Evolutionary conservation across 1,284 basidiomycete genomes (phyloP), one percentile per base, ranked within the genome.

Genomic region (Naganishia sp.): DNA sequence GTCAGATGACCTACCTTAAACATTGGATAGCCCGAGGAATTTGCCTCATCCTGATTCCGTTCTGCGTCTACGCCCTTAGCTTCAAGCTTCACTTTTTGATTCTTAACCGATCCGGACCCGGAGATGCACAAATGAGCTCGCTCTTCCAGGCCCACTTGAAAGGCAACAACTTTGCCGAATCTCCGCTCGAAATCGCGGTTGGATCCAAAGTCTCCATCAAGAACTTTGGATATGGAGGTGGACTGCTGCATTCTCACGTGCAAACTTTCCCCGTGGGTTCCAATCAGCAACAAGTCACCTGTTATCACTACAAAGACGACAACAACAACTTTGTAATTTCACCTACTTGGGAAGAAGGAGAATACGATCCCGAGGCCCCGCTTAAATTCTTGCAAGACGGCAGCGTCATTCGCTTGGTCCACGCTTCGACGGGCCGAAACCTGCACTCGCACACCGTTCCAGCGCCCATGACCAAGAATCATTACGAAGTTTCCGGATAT

Each of bases 231-330:
- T 98, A 92, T 83, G 96, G 95, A 39, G 95, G 95, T 64, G 95
- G 96, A 48, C 84, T 99, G 4, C 83, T 99, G 1, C 96, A 99
- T 78, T 98, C 95, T 15, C 96, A 99, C 79, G 85, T 95, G 23
- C 95, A 98, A 78, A 89, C 90, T 0, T 98, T 89, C 77, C 96
- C 96, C 0, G 83, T 87, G 18, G 95, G 94, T n/a, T 96, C 92
- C 0, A 82, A 84, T 66, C 94, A 99, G 78, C 95, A 98, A 75
- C 96, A 99, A 80, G 88, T 99, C 13, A 99, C 95, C 0, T 99
- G 95, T 81, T 99, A 99, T 79, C 95, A 99, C 82, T 98, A 99
- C 86, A 96, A 95, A 81, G 95, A 99, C 79, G 87, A 88, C 66
- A 99, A 99, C 84, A 99, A 99, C 81, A 86, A 98, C 63, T 99